Base-by-base conservation (phyloP, 2,329 filamentous ascomycete species). In the Botrytis tulipae region DNA sequence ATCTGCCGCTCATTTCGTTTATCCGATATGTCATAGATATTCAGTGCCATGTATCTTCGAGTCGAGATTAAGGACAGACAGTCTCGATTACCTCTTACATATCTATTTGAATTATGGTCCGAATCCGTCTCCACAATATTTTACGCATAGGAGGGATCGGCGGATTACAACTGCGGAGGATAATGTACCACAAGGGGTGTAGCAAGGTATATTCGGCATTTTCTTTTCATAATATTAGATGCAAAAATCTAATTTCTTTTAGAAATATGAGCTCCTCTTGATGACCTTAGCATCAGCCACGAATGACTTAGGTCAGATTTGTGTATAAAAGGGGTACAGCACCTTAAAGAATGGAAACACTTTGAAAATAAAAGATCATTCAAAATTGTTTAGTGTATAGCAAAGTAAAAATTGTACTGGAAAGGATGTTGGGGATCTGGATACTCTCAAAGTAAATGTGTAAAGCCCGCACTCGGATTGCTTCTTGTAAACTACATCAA, bases 21-120 rank as follows among this genome's bases (percentile, higher is more conserved):
- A 42, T 44, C 37, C 61, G 29, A 40, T 44, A 40, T 40, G 37
- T 29, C 61, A 63, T n/a, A 63, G 25, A 29, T 63, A 63, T 40
- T 20, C 40, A 18, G n/a, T 18, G 16, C 61, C 61, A 44, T 63
- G 25, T 63, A 44, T 63, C 37, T n/a, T 9, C 18, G 61, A 44
- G 61, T n/a, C 25, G 8, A 29, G 25, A n/a, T 29, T 63, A 40
- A 16, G 16, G 40, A 18, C 14, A 42, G 61, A 63, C 18, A 44
- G 37, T n/a, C 14, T 42, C 37, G 40, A 40, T 40, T 29, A 29
- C n/a, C 60, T 44, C n/a, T 29, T 63, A 29, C 61, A 63, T 37
- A n/a, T n/a, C n/a, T 63, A 63, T 63, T 25, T 63, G 40, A n/a
- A 63, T 25, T 44, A 44, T 42, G 61, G 61, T 8, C 59, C 61